Evolutionary conservation across 345 rosid genomes (phyloP), one percentile per base, ranked within the genome.

Genomic region (Rhizophora apiculata): DNA sequence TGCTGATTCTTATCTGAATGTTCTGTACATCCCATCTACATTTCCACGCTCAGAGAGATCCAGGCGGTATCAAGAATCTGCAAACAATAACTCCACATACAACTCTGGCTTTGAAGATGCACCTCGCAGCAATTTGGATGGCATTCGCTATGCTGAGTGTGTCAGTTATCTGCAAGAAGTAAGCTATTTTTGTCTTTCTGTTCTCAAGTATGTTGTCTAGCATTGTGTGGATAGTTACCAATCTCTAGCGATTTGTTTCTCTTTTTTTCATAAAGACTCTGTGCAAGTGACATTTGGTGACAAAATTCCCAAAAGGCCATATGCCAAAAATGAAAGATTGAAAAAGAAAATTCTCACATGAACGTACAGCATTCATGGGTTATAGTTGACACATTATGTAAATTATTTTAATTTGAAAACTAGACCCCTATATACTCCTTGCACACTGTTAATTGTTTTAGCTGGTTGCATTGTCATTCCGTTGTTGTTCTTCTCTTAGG

Each of bases 1-100:
- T 69, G 95, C 98, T 60, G 98, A 94, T 86, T 94, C 98, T 63
- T 94, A 94, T 79, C 89, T 91, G 52, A 91, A 91, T 84, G 92
- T 94, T 58, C 79, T 94, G 34, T 84, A 91, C 84, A 94, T 94
- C 91, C 98, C 98, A 69, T 85, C 98, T 53, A 94, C 97, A 37
- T 91, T 89, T 70, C 98, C 98, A 60, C 97, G 96, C 48, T 88
- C 98, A 60, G 98, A 94, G 82, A 82, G 88, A 81, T 89, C 93
- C 57, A 85, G 97, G 77, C 82, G 82, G 48, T 89, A 74, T 69
- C 82, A 80, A 69, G 91, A 83, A 74, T 85, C 88, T 37, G 66
- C 85, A 71, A 85, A 84, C 39, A 83, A 79, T 72, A 82, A 78
- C 72, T 81, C 92, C 60, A 57, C 78, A 20, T 67, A 73, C 29